Base-by-base conservation (phyloP, 2,329 filamentous ascomycete species). In the Neonectria sp. region DNA sequence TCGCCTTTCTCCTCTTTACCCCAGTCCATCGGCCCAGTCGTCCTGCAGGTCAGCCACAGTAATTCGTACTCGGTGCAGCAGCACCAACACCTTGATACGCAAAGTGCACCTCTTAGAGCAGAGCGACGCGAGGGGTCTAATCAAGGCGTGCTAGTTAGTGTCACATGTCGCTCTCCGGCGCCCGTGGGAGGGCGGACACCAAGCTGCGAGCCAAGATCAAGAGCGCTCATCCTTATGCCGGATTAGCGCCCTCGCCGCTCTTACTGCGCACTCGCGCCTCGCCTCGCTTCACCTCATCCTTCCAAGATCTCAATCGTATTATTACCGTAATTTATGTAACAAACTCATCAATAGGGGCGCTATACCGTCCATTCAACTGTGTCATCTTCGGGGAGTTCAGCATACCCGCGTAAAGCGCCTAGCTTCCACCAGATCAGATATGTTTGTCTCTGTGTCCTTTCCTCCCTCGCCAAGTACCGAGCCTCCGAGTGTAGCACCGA, bases 211-310 rank as follows among this genome's bases (percentile, higher is more conserved):
- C 25, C 31, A 37, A 37, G 53, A 57, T 46, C 27, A 57, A 43
- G 33, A 35, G 33, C 37, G 49, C 37, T 25, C 62, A 60, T 60
- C 33, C 63, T 25, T 55, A 56, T 52, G 56, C 43, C 51, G 60
- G 57, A 65, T 65, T 65, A 65, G 63, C 57, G 63, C 33, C 43
- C 43, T 65, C 51, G 63, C 63, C 52, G 63, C 63, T 55, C 45
- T 60, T 51, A 33, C 21, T 24, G 51, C 33, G 1, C 21, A 45
- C 56, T 63, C 48, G 55, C 53, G 35, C 45, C 27, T 37, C 55
- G 17, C 46, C 35, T 46, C 43, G 11, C 24, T 21, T 25, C 46
- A 17, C 27, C 46, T 49, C 46, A 25, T 25, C 27, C 29, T n/a
- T 9, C 8, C 37, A 33, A 61, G 49, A 65, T 56, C 43, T 65